These are phyloP conservation scores for Thalassiosira oceanica DNA, from an alignment of 352 stramenopile genomes.

Conservation along the genomic window DNA sequence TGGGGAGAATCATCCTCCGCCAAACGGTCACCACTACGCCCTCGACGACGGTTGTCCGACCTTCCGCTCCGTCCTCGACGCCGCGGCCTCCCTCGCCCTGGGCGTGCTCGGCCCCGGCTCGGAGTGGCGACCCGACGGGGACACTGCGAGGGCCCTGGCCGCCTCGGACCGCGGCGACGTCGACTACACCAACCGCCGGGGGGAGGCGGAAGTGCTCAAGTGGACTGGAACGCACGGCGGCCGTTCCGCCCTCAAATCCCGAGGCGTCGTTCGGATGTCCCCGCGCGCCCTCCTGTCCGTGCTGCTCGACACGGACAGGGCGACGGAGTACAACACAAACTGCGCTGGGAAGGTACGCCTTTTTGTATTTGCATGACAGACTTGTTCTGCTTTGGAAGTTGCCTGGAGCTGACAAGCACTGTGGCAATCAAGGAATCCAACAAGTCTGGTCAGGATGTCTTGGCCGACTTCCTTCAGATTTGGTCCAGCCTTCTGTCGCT, in stretches of 20 bases:
- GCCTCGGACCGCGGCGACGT: neutral
- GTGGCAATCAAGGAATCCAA: too few species aligned
- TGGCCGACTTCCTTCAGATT: too few species aligned
- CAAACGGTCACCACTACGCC: neutral
- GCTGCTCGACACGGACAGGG: conserved; percentile 27
- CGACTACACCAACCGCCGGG: conserved; percentile 1
- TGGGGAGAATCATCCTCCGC: too few species aligned
- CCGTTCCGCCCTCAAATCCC: conserved; percentile 27
- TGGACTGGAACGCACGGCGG: conserved; percentile 10
- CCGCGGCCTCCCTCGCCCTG: conserved; percentile 15
- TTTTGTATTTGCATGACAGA: too few species aligned
- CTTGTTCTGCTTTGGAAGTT: too few species aligned
- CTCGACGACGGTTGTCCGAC: conserved; percentile 2
- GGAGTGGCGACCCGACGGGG: conserved; percentile 29
- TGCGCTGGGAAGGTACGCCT: conserved; percentile 29
- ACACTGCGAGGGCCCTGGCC: conserved; percentile 22
- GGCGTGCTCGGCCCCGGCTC: neutral
- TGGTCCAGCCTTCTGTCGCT: too few species aligned
- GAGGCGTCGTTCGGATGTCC: conserved; percentile 37
- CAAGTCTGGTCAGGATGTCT: too few species aligned
- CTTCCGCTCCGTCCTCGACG: conserved; percentile 17
- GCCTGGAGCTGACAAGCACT: too few species aligned
- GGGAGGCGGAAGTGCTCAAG: conserved; percentile 28
- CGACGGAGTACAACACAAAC: conserved; percentile 31
- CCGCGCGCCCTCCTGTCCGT: conserved; percentile 21